These are phyloP conservation scores for Penicillium manginii DNA, from an alignment of 495 filamentous ascomycete genomes.

Conservation along the genomic window DNA sequence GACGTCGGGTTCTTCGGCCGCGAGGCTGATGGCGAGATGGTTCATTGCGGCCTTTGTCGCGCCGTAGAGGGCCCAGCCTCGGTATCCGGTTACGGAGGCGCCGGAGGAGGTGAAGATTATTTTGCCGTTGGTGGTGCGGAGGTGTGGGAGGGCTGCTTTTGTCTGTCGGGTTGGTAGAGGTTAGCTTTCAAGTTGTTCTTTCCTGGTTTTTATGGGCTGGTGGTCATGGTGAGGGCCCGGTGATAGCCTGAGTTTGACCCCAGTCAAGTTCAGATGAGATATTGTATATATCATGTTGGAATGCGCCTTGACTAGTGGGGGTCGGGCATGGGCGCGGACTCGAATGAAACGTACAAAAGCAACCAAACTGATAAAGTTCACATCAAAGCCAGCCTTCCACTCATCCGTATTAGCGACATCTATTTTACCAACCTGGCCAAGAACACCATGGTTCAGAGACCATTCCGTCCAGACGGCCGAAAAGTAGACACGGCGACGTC, in stretches of 20 bases:
- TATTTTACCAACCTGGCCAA: constrained; percentile 78
- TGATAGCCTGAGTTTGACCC: too few species aligned
- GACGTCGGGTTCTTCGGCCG: constrained; percentile 78
- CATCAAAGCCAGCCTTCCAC: constrained; percentile 77
- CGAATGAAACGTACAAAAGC: constrained; percentile 64
- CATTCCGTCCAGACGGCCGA: constrained; percentile 76
- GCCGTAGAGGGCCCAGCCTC: constrained; percentile 80
- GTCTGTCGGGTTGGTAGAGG: constrained; percentile 50
- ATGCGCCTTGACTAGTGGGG: too few species aligned
- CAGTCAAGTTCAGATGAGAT: too few species aligned
- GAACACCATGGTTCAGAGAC: constrained; percentile 86
- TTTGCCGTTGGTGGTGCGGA: constrained; percentile 69
- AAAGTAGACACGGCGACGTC: constrained; percentile 68
- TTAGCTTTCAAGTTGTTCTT: too few species aligned
- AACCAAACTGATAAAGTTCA: constrained; percentile 82
- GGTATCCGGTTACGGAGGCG: constrained; percentile 68
- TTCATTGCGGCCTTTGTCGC: constrained; percentile 89
- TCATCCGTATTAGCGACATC: constrained; percentile 64
- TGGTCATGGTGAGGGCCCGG: too few species aligned
- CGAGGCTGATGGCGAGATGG: constrained; percentile 73
- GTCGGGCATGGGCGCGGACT: too few species aligned
- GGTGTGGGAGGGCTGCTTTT: constrained; percentile 71
- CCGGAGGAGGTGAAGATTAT: constrained; percentile 79
- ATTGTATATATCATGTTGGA: too few species aligned
- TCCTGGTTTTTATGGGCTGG: too few species aligned